These are phyloP conservation scores for Paramecium sexaurelia DNA, from an alignment of 73 alveolate genomes.

Conservation along the genomic window DNA sequence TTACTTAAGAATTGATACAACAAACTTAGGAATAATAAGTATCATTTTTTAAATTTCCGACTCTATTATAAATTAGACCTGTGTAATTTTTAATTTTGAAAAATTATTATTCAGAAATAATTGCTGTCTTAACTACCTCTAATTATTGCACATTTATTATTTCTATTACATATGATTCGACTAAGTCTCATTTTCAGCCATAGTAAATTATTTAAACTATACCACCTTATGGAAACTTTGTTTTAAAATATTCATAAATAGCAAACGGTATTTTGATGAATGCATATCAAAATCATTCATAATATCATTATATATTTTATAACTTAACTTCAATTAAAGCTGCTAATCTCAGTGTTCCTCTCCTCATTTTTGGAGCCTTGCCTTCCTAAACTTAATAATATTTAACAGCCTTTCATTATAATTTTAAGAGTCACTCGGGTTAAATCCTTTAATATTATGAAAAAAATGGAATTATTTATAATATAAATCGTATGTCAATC, in stretches of 20 bases:
- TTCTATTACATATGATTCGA: background rate
- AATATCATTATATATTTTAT: background rate
- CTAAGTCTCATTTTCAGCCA: background rate
- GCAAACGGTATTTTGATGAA: background rate
- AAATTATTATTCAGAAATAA: background rate
- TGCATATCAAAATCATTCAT: background rate
- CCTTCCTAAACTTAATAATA: background rate
- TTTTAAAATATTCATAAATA: background rate
- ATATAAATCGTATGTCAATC: background rate
- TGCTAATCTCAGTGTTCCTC: background rate
- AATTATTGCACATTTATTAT: background rate
- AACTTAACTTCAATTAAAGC: background rate
- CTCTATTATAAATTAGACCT: background rate
- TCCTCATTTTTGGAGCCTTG: background rate
- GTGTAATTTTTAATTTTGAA: background rate
- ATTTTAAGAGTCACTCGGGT: background rate
- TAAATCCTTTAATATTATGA: too few relatives aligned
- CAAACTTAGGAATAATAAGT: background rate
- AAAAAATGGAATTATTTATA: background rate
- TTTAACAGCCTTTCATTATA: background rate
- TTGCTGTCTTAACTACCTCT: background rate
- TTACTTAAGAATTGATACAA: background rate
- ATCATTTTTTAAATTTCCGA: background rate
- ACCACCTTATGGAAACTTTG: background rate
- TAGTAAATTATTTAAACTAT: background rate